Percentiles rank a stretch among this genome's conserved stretches.
Evolutionary conservation across 768 basidiomycete species (phyloP).

Genomic region (Candolleomyces efflorescens): DNA sequence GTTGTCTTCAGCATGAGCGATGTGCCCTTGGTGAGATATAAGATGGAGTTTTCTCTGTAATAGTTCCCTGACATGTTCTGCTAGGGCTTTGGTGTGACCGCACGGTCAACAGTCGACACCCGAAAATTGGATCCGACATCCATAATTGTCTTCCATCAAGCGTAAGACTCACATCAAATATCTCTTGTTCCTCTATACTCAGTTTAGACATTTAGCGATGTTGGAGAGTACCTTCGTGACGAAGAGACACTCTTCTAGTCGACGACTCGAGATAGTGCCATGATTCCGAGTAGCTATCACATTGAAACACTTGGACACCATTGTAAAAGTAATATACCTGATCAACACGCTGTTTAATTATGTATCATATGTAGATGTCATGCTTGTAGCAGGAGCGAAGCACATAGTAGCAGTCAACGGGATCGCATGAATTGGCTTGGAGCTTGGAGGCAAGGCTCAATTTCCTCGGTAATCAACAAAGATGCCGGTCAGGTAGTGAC

Average conservation of each 20-base stretch:
- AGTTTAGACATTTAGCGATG: slow-evolving; percentile 56
- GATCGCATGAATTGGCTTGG: neutral
- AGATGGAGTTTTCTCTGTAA: neutral
- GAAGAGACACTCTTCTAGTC: slow-evolving; percentile 86
- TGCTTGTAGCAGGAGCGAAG: neutral
- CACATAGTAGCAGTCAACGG: neutral
- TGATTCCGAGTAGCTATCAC: too few species aligned
- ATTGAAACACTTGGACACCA: too few species aligned
- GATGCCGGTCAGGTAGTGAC: slow-evolving; percentile 6
- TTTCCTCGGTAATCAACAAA: neutral
- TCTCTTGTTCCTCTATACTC: neutral
- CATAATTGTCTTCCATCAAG: slow-evolving; percentile 98
- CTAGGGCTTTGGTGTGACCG: slow-evolving; percentile 97
- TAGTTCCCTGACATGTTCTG: slow-evolving; percentile 9
- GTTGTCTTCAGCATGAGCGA: slow-evolving; percentile 97
- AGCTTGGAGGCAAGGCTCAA: neutral
- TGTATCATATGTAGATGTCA: slow-evolving; percentile 5
- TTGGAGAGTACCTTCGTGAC: slow-evolving; percentile 97
- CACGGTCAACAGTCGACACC: slow-evolving; percentile 92
- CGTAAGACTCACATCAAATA: slow-evolving; percentile 45
- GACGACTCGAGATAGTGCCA: too few species aligned
- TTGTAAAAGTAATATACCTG: slow-evolving; percentile 4
- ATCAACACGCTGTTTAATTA: neutral
- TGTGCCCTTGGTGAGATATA: slow-evolving; percentile 72
- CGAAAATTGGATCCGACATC: slow-evolving; percentile 95